phyloP scores from a whole-genome alignment of 768 basidiomycete species.

The Tricholoma flavovirens region DNA sequence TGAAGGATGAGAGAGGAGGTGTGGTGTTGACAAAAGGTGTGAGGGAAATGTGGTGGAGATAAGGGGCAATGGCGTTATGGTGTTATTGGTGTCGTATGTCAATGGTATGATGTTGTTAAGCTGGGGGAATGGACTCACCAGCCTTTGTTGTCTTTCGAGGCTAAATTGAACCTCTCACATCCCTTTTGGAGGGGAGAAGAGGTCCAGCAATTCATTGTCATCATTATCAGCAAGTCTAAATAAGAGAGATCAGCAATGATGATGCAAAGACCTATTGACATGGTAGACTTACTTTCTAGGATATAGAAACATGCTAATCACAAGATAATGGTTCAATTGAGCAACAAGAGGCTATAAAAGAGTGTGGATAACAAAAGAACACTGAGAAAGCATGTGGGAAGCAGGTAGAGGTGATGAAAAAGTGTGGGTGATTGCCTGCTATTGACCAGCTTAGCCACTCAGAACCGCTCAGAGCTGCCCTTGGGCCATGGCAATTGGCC shows the following conservation, averaged over 20 bases:
- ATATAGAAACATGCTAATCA: too few relatives aligned
- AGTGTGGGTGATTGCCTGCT: too few relatives aligned
- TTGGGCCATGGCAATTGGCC: background rate
- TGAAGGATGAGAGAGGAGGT: background rate
- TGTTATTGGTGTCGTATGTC: background rate
- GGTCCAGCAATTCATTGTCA: too few relatives aligned
- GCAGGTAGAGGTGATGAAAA: too few relatives aligned
- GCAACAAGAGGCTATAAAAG: too few relatives aligned
- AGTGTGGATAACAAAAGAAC: background rate
- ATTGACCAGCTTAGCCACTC: too few relatives aligned
- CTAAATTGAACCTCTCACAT: too few relatives aligned
- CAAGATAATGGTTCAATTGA: background rate
- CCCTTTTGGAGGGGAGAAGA: too few relatives aligned
- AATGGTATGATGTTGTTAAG: background rate
- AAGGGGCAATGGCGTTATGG: slow-evolving; percentile 9
- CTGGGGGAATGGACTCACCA: background rate
- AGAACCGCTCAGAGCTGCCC: too few relatives aligned
- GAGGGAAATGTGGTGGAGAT: background rate
- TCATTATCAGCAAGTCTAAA: too few relatives aligned
- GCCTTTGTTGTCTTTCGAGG: background rate
- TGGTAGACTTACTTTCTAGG: too few relatives aligned
- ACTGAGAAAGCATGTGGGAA: background rate
- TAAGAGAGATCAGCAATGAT: too few relatives aligned
- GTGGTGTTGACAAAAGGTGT: background rate
- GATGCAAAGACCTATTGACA: background rate